Conservation (phyloP, 306 rosid genomes). For the Aeschynomene evenia region DNA sequence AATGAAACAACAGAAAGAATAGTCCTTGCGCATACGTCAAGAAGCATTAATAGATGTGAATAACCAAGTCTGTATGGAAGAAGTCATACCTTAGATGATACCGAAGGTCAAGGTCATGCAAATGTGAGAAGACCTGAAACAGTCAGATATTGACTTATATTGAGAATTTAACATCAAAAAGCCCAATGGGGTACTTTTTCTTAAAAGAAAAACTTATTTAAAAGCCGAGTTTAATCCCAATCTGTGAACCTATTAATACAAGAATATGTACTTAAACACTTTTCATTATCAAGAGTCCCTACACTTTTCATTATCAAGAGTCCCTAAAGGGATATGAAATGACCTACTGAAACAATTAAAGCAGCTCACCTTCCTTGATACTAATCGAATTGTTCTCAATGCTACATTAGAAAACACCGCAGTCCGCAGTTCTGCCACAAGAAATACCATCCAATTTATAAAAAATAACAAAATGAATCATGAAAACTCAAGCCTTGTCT, state of each 20-base stretch:
- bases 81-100: constrained; percentile 86
- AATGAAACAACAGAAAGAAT: constrained; percentile 17
- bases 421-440: constrained; percentile 79
- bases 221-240: constrained; percentile 21
- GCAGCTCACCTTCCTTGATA: constrained; percentile 79
- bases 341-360: constrained; percentile 20
- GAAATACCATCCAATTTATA: constrained; percentile 21
- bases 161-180: constrained; percentile 21
- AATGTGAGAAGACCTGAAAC: constrained; percentile 87
- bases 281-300: constrained; percentile 9
- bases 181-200: constrained; percentile 13
- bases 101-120: constrained; percentile 92
- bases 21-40: neutral
- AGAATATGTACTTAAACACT: constrained; percentile 3
- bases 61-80: neutral
- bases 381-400: constrained; percentile 84
- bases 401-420: constrained; percentile 97
- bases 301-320: constrained; percentile 1
- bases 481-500: constrained; percentile 12
- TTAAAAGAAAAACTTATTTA: neutral
- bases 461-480: constrained; percentile 9
- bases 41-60: neutral
- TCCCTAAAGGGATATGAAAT: neutral
- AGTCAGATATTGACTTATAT: constrained; percentile 20
- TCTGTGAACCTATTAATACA: neutral